phyloP scores from a whole-genome alignment of 2,329 filamentous ascomycete species.

The Ophiostoma tasmaniense region DNA sequence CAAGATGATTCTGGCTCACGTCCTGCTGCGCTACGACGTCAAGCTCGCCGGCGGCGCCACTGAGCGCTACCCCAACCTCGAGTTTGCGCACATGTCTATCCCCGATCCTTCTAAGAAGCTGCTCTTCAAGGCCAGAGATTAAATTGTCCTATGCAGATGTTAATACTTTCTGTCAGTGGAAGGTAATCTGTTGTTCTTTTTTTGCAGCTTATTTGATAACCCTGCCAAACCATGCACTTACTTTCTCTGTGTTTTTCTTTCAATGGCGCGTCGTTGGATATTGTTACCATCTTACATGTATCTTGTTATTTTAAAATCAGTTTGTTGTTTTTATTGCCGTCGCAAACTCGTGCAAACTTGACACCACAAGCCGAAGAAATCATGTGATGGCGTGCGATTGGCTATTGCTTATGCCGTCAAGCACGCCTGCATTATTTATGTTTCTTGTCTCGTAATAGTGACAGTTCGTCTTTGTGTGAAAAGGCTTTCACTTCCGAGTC shows the following conservation, averaged over 20 bases:
- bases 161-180: not conserved
- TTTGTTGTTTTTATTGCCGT: no score
- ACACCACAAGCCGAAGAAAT: no score
- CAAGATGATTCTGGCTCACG: slow-evolving; percentile 29
- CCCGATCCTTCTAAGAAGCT: not conserved
- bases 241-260: not conserved
- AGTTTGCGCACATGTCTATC: slow-evolving; percentile 16
- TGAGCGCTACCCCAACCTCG: slow-evolving; percentile 25
- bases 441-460: no score
- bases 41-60: slow-evolving; percentile 21
- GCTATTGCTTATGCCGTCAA: not conserved
- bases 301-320: not conserved
- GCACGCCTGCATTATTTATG: not conserved
- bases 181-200: not conserved
- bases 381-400: no score
- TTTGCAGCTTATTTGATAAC: not conserved
- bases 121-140: not conserved
- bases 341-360: no score
- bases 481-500: no score
- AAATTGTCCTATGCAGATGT: not conserved
- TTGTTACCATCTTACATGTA: not conserved
- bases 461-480: no score
- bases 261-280: not conserved
- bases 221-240: not conserved
- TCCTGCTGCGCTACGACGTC: slow-evolving; percentile 27